Base-by-base conservation (phyloP, 192 early-diverging fungal genomes). In the Geosiphon pyriformis region DNA sequence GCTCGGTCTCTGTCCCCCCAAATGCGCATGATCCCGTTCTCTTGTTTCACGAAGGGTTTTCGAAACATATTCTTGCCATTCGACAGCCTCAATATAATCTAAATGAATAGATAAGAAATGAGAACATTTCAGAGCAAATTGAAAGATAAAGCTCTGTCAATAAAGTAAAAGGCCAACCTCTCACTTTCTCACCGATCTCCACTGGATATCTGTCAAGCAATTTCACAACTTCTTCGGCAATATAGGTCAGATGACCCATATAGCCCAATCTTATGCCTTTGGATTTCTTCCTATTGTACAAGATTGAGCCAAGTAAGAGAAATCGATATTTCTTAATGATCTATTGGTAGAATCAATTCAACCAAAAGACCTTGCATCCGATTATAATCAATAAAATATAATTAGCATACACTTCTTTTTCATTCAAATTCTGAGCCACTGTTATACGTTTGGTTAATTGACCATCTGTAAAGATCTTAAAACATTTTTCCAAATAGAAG, bases 161-260 rank as follows among this genome's bases (percentile, higher is more conserved):
- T 52, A 52, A 10, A 52, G 4, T 52, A 15, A 50, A 50, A 51
- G 3, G 11, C 34, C 23, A 57, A 67, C 65, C 65, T 67, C 54
- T 57, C 34, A 67, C 55, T 67, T 67, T 55, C 18, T 67, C 65
- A 26, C 52, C 65, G 23, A 67, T 46, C 20, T 67, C 65, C 1
- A 67, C 55, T 20, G 53, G 53, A 58, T 42, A 56, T 22, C 91
- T 85, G 64, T 98, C 95, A 46, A 95, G 74, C 30, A 98, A 70
- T 67, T 95, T 92, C 54, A 89, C 86, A 1, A 94, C 88, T 70
- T 98, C 97, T 68, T 99, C 97, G 27, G 95, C 87, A 59, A 99
- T 96, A 56, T 94, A 94, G 0, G 94, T 98, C 71, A 98, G 77
- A 67, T 99, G 97, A 12, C 97, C 97, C 97, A 99, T 99, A 73